Conservation (phyloP, 2,329 filamentous ascomycete species). For the Hypoxylon sp. region DNA sequence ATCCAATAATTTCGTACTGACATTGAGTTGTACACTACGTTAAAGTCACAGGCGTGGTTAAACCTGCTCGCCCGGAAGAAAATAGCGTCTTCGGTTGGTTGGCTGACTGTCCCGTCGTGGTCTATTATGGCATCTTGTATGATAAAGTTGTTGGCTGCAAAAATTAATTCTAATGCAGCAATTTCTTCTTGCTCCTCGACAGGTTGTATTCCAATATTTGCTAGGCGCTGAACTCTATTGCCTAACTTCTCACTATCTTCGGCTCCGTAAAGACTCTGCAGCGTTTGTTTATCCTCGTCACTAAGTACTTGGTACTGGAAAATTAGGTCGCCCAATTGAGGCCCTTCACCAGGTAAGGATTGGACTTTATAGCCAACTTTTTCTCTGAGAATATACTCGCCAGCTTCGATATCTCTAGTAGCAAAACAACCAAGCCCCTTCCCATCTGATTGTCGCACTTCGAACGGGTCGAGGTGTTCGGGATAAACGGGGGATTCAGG, state of each 20-base stretch:
- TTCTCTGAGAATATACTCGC: slow-evolving; percentile 25
- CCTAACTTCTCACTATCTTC: neutral
- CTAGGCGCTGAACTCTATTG: neutral
- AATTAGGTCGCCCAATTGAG: neutral
- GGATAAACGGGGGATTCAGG: neutral
- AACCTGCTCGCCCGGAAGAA: slow-evolving; percentile 31
- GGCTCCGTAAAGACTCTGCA: neutral
- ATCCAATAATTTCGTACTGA: slow-evolving; percentile 3
- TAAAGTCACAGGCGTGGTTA: slow-evolving; percentile 40
- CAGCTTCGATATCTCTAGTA: slow-evolving; percentile 23
- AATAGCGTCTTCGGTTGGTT: neutral
- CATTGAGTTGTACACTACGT: slow-evolving; percentile 6
- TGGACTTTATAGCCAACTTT: neutral
- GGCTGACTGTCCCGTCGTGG: neutral
- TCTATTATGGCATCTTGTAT: neutral
- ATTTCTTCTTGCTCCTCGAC: slow-evolving; percentile 2
- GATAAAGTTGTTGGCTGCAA: slow-evolving; percentile 17
- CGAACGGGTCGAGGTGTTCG: neutral
- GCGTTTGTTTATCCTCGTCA: neutral
- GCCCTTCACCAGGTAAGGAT: too few relatives aligned
- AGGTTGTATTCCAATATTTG: neutral
- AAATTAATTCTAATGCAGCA: neutral
- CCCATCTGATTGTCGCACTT: neutral
- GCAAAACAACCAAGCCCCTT: slow-evolving; percentile 34
- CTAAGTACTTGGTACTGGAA: neutral